These are phyloP conservation scores for Gnetum montanum DNA, from an alignment of 75 land plant species.

Conservation along the genomic window DNA sequence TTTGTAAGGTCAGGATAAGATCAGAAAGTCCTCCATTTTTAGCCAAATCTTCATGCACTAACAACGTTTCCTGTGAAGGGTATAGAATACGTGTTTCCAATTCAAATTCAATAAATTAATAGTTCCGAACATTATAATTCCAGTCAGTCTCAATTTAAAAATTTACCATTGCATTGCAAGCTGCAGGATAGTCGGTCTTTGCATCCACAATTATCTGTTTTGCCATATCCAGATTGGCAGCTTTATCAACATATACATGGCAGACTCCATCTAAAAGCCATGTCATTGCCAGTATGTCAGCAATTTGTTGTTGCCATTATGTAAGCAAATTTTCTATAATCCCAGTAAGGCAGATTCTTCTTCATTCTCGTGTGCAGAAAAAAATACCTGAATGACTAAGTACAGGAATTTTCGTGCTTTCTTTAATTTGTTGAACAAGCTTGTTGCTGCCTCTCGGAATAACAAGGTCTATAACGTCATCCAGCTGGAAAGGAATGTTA, in stretches of 20 bases:
- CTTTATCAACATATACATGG: conserved; percentile 92
- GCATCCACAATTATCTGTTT: conserved; percentile 79
- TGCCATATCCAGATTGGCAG: conserved; percentile 70
- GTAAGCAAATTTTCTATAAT: not conserved
- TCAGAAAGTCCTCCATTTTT: conserved; percentile 46
- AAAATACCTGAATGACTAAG: conserved; percentile 92
- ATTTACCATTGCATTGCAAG: conserved; percentile 94
- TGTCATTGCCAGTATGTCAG: no score
- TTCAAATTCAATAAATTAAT: not conserved
- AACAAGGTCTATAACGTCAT: conserved; percentile 98
- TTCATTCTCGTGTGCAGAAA: not conserved
- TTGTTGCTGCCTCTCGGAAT: conserved; percentile 96
- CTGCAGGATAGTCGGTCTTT: conserved; percentile 92
- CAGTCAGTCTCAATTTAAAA: no score
- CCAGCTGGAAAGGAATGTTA: conserved; percentile 57
- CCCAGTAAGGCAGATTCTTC: not conserved
- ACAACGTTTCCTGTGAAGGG: conserved; percentile 77
- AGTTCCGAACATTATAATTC: not conserved
- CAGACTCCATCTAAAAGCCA: conserved; percentile 78
- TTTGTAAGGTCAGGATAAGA: conserved; percentile 44
- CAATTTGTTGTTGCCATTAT: no score
- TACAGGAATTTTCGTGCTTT: conserved; percentile 91
- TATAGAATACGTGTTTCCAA: not conserved
- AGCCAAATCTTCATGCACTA: conserved; percentile 66
- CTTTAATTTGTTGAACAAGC: conserved; percentile 85